These are phyloP conservation scores for Postia placenta DNA, from an alignment of 768 basidiomycete genomes.

Conservation along the genomic window DNA sequence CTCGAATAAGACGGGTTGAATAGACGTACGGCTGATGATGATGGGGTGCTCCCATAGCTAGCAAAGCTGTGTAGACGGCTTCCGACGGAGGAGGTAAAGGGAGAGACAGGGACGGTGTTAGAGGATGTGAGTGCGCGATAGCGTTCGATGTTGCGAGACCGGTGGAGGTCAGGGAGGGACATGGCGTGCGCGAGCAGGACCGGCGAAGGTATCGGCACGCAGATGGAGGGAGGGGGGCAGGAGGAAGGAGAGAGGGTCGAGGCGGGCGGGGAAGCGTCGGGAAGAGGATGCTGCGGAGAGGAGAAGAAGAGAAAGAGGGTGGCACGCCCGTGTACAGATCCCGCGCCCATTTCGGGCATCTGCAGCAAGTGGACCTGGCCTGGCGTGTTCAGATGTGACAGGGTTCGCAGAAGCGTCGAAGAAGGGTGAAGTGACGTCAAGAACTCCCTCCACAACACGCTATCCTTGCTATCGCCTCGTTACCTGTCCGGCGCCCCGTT, in stretches of 20 bases:
- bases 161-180: conserved; percentile 6
- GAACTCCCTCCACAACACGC: no score
- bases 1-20: neutral
- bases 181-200: neutral
- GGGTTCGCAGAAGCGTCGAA: no score
- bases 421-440: no score
- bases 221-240: neutral
- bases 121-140: conserved; percentile 3
- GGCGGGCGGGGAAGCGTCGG: neutral
- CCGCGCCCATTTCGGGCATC: no score
- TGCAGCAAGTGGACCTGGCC: no score
- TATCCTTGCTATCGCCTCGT: no score
- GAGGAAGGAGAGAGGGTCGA: neutral
- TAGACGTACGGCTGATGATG: conserved; percentile 15
- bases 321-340: no score
- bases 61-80: conserved; percentile 15
- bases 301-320: neutral
- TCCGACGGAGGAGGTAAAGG: conserved; percentile 8
- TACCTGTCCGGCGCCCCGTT: no score
- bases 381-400: no score
- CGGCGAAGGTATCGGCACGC: neutral
- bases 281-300: neutral
- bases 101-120: conserved; percentile 4
- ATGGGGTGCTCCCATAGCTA: conserved; percentile 15
- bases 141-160: neutral